Base-by-base conservation (phyloP, 768 basidiomycete species). In the Jaapia argillacea region DNA sequence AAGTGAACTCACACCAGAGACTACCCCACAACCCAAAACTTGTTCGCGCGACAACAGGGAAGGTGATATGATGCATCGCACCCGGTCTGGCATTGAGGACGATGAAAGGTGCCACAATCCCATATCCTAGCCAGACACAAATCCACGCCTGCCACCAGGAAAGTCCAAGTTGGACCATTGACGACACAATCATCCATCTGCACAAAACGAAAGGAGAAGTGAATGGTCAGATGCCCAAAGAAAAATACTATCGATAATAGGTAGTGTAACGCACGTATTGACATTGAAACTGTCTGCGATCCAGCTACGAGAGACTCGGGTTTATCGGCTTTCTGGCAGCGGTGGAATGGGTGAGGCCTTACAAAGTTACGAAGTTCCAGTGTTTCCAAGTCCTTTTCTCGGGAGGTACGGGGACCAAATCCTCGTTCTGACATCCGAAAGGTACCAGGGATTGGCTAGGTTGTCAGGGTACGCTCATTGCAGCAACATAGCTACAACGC, bases 111-210 rank as follows among this genome's bases (percentile, higher is more conserved):
- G 81, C 77, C 18, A 55, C 54, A 2, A 59, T 41, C 14, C 52
- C 51, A 37, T 65, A 62, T 14, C 61, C 63, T 26, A 82, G 50
- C 81, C 79, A 84, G 10, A 82, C 81, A 46, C 80, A 86, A 42
- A 89, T 69, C 82, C 86, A 85, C 13, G 86, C 79, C 57, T 87
- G 81, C 84, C 83, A 88, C 84, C 83, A 87, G 0, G 79, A 79
- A 24, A 87, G 69, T 3, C 81, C 80, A 23, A 77, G 60, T 48
- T 81, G 74, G 24, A 80, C 71, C 82, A 85, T 83, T 10, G 80
- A 79, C 23, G 80, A 82, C 0, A 72, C 80, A 46, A 85, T 84
- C 80, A 80, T 80, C 81, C 79, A 83, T 46, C 79, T 82, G 43
- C 12, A 22, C 10, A 38, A 7, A 6, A 38, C 7, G n/a, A 42